Percentiles rank a stretch among this genome's conserved stretches.
Conservation (phyloP, 208 protist species). For the Endotrypanum monterogeii region DNA sequence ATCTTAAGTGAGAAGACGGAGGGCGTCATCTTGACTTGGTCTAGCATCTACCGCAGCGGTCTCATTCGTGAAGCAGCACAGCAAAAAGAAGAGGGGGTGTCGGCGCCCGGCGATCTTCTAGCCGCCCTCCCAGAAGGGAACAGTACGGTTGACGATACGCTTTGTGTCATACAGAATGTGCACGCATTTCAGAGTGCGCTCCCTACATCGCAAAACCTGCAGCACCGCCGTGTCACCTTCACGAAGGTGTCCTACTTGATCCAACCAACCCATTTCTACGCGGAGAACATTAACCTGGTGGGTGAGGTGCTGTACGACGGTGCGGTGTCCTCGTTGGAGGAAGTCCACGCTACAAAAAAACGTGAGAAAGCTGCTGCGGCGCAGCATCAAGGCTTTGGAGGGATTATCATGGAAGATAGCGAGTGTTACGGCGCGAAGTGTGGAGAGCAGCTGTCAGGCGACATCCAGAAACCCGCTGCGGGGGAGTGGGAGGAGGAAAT, state of each 20-base stretch:
- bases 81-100: not conserved
- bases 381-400: constrained; percentile 24
- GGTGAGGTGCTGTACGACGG: constrained; percentile 56
- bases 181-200: constrained; percentile 79
- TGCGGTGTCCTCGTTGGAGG: constrained; percentile 38
- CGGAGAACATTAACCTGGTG: constrained; percentile 68
- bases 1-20: constrained; percentile 39
- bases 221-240: constrained; percentile 67
- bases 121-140: constrained; percentile 1
- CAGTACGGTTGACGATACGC: constrained; percentile 5
- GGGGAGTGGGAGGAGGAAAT: not conserved
- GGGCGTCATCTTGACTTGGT: constrained; percentile 75
- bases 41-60: constrained; percentile 76
- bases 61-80: constrained; percentile 45
- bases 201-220: constrained; percentile 66
- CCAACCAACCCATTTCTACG: constrained; percentile 60
- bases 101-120: constrained; percentile 8
- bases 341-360: constrained; percentile 42
- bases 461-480: not conserved
- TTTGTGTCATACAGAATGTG: constrained; percentile 81
- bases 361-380: constrained; percentile 32
- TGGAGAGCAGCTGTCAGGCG: not conserved
- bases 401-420: constrained; percentile 25
- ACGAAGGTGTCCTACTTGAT: constrained; percentile 67
- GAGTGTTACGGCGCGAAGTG: not conserved